Percentiles rank a stretch among this genome's conserved stretches.
These are phyloP conservation scores for Leonotis leonurus DNA, from an alignment of 257 asterid species.

Conservation along the genomic window DNA sequence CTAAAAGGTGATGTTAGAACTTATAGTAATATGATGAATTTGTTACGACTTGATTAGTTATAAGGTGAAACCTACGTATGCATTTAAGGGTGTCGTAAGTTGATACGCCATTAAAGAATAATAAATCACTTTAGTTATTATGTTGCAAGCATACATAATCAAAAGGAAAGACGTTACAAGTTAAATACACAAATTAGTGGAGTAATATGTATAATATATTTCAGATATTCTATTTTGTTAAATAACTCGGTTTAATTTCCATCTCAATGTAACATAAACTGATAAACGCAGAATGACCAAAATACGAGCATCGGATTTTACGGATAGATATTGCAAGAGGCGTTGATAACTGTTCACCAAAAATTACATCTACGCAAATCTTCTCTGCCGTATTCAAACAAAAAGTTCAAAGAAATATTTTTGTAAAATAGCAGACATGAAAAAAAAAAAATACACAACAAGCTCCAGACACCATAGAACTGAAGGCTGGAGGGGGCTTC, in stretches of 20 bases:
- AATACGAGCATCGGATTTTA: not conserved
- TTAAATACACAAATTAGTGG: no score
- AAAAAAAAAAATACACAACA: slow-evolving; percentile 13
- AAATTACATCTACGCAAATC: slow-evolving; percentile 1
- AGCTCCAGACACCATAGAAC: slow-evolving; percentile 15
- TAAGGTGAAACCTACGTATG: not conserved
- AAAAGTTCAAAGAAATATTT: slow-evolving; percentile 1
- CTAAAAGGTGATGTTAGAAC: not conserved
- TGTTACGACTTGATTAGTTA: not conserved
- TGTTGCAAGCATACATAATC: no score
- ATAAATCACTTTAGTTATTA: no score
- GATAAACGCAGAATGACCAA: slow-evolving; percentile 8
- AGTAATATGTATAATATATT: no score
- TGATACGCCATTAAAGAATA: not conserved
- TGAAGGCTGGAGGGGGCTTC: slow-evolving; percentile 26
- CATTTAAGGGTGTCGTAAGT: not conserved
- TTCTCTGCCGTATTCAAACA: slow-evolving; percentile 1
- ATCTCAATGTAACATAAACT: no score
- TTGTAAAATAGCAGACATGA: slow-evolving; percentile 18
- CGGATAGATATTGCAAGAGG: slow-evolving; percentile 12
- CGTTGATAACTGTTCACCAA: not conserved
- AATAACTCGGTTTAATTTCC: no score
- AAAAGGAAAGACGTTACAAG: no score
- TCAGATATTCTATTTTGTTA: no score
- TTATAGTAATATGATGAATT: not conserved